Evolutionary conservation across 139 green algal genomes (phyloP), one percentile per base, ranked within the genome.

Genomic region (Zygnema circumcarinatum): DNA sequence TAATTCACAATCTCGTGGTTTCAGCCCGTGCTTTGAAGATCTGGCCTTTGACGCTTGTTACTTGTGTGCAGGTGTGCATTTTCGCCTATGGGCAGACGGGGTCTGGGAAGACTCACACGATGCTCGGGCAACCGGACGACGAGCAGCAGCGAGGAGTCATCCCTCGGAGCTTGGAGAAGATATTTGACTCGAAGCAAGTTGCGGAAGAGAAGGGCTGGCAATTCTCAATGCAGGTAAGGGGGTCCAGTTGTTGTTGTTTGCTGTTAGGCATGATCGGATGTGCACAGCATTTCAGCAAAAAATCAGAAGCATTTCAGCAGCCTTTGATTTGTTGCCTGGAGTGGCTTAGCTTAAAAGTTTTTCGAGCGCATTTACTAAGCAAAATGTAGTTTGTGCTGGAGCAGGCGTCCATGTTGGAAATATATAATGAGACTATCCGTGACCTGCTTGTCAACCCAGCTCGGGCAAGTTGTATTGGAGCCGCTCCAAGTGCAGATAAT

Each of bases 51-150:
- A n/a, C n/a, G n/a, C n/a, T n/a, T n/a, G n/a, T n/a, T n/a, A n/a
- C n/a, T n/a, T n/a, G n/a, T n/a, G n/a, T n/a, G n/a, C 84, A 89
- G 84, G 96, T 98, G n/a, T 99, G 97, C 94, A 93, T 99, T 31
- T 99, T 99, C 90, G 95, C 90, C 52, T 99, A 99, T 90, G 97
- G 97, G 38, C 97, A 99, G 93, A 99, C 97, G 7, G 97, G 97
- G 1, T 95, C 95, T 0, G 97, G 97, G 62, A 99, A 99, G 93
- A 99, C 97, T 2, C 94, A 98, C 95, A 99, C 97, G 1, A 99
- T 99, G 97, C 94, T 95, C 29, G 91, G 91, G n/a, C 81, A 81
- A n/a, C 20, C 36, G 20, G 21, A 42, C 2, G 41, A 80, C 29
- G 74, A 38, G 1, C 92, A 95, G 0, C 41, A 94, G 22, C 92